A percentile compares a stretch with the other conserved stretches of the same genome.
Evolutionary conservation across 768 basidiomycete species (phyloP).

Genomic region (Russula sp.): DNA sequence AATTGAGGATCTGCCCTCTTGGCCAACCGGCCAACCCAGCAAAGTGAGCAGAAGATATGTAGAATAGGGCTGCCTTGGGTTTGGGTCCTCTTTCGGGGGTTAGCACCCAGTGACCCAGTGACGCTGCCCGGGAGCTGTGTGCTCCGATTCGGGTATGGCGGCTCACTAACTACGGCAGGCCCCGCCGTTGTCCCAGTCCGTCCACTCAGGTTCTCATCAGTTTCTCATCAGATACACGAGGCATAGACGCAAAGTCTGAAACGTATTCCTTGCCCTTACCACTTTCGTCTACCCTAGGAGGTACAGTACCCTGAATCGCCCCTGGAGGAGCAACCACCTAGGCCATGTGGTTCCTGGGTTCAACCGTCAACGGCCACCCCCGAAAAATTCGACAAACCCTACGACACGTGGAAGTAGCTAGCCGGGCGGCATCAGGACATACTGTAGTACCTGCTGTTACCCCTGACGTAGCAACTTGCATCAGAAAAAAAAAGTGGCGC

Average conservation of each 20-base stretch:
- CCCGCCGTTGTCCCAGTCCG: conserved; percentile 3
- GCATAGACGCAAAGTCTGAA: conserved; percentile 1
- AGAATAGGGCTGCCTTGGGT: background rate
- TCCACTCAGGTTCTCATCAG: conserved; percentile 2
- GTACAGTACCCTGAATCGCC: background rate
- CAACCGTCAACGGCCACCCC: background rate
- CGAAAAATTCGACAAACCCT: background rate
- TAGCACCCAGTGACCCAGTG: background rate
- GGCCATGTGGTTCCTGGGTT: background rate
- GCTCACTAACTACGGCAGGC: background rate
- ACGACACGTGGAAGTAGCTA: background rate
- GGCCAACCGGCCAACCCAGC: background rate
- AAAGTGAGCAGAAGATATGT: background rate
- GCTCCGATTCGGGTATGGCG: conserved; percentile 11
- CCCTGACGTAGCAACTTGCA: conserved; percentile 11
- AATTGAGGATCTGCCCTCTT: background rate
- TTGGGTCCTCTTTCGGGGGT: background rate
- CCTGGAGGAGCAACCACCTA: background rate
- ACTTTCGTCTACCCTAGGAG: conserved; percentile 7
- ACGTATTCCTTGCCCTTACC: conserved; percentile 10
- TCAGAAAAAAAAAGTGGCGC: conserved; percentile 5
- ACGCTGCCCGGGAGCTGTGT: background rate
- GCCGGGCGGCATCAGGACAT: background rate
- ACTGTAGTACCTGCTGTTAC: background rate
- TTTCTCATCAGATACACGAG: conserved; percentile 13